Conservation (phyloP, 2,329 filamentous ascomycete genomes). For the Aspergillus puulaauensis region DNA sequence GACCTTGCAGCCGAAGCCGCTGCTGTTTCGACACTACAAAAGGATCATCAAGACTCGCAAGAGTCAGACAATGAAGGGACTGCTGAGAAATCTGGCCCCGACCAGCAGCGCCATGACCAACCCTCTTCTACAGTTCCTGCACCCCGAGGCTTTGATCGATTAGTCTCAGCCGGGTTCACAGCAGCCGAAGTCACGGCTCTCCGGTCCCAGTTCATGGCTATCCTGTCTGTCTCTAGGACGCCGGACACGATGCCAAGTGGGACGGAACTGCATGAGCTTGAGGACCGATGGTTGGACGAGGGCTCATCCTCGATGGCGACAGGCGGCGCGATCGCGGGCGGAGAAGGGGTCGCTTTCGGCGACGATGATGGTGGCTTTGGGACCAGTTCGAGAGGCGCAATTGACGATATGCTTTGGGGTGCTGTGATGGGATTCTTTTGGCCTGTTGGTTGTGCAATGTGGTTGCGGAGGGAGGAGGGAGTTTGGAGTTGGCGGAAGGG, state of each 20-base stretch:
- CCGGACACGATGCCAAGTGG: constrained; percentile 86
- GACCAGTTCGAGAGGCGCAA: constrained; percentile 50
- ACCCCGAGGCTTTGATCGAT: constrained; percentile 82
- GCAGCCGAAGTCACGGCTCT: constrained; percentile 78
- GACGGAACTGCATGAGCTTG: constrained; percentile 70
- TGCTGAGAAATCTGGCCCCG: neutral
- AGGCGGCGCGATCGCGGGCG: constrained; percentile 36
- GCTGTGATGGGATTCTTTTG: constrained; percentile 94
- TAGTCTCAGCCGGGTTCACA: constrained; percentile 79
- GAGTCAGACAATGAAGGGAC: constrained; percentile 3
- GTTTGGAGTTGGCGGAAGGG: constrained; percentile 83
- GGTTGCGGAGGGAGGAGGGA: constrained; percentile 82
- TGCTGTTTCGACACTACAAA: constrained; percentile 29
- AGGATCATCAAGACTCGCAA: constrained; percentile 18
- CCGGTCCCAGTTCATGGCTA: constrained; percentile 82
- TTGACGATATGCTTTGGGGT: constrained; percentile 85
- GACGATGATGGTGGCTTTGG: constrained; percentile 45
- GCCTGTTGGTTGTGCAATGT: constrained; percentile 81
- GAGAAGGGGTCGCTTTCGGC: constrained; percentile 26
- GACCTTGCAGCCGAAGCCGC: constrained; percentile 70
- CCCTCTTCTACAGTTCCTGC: constrained; percentile 51
- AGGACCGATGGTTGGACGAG: constrained; percentile 88
- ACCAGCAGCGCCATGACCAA: neutral
- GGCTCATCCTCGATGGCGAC: constrained; percentile 48
- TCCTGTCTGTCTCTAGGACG: constrained; percentile 78